Evolutionary conservation across 208 protist species (phyloP), one percentile per base, ranked within the genome.

Genomic region (Leishmania arabica): DNA sequence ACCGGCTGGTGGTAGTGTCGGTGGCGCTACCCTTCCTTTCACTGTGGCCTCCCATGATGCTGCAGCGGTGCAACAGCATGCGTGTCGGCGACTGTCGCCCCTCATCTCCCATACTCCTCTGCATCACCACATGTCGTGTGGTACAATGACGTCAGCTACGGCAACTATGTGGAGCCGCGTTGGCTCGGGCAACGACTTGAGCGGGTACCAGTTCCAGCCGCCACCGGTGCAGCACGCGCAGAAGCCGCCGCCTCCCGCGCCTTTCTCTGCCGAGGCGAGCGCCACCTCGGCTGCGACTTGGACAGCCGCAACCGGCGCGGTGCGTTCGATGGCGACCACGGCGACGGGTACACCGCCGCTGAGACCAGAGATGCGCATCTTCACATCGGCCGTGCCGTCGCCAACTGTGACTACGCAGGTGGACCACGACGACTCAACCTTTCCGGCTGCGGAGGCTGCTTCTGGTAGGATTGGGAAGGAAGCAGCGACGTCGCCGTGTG

Each of bases 31-130:
- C 5, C 17, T n/a, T n/a, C 34, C 72, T 62, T 45, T 45, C 31
- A 7, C 13, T 62, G 72, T n/a, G 27, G 51, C 34, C 31, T 8
- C 40, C 31, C n/a, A 62, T 13, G 72, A 76, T 62, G 34, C 19
- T 6, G n/a, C 42, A 24, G 47, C 53, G 42, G 42, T 51, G 27
- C 45, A 42, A 37, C 80, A 70, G 2, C 80, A 62, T 0, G 24
- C 56, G 24, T 31, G 24, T 62, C 56, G 56, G 21, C 79, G 62
- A 2, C 54, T 78, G 73, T 83, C 79, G 40, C 79, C 79, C 62
- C 53, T 78, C 34, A 17, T 75, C 60, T 17, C 24, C 42, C 73
- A 83, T 42, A 53, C 64, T 0, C 73, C 79, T 56, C 42, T 34
- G 40, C 72, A 49, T 27, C 70, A 51, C 65, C 17, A 45, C 51